These are phyloP conservation scores for Aegilops umbellulata DNA, from an alignment of 176 grass and related monocot genomes.

Conservation along the genomic window DNA sequence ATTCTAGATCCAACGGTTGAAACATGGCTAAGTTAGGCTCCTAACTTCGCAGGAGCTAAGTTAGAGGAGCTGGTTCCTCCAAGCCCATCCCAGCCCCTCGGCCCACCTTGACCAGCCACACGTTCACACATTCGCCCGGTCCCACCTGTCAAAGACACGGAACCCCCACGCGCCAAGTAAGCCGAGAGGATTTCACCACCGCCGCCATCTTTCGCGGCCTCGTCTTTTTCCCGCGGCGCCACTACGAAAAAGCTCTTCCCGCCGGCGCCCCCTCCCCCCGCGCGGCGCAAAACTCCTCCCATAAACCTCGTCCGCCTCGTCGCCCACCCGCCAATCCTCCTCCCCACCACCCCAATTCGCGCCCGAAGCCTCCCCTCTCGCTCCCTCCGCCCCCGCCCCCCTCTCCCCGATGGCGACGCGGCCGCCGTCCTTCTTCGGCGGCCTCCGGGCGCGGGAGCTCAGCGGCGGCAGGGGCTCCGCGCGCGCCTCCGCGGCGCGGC, in stretches of 20 bases:
- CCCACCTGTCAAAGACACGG: neutral
- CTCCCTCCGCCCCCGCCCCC: neutral
- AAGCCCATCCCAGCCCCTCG: no score
- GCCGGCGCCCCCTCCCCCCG: conserved; percentile 26
- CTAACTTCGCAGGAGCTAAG: no score
- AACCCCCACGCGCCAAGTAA: neutral
- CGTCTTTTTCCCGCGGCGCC: conserved; percentile 12
- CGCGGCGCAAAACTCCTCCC: conserved; percentile 25
- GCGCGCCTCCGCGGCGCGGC: conserved; percentile 9
- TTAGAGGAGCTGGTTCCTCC: no score
- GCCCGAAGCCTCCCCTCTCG: neutral
- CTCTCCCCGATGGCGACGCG: conserved; percentile 42
- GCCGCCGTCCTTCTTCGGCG: conserved; percentile 60
- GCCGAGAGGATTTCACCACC: neutral
- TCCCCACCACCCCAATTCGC: neutral
- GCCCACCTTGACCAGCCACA: no score
- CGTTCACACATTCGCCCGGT: neutral
- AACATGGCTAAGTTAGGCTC: no score
- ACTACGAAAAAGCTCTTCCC: conserved; percentile 53
- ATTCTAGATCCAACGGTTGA: no score
- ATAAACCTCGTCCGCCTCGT: conserved; percentile 15
- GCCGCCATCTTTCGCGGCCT: conserved; percentile 27
- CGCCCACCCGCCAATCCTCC: neutral
- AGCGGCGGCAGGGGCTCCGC: conserved; percentile 25
- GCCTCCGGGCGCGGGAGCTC: conserved; percentile 63